Percentiles rank a stretch among this genome's conserved stretches.
Conservation (phyloP, 352 stramenopile genomes). For the Globisporangium okanoganense region DNA sequence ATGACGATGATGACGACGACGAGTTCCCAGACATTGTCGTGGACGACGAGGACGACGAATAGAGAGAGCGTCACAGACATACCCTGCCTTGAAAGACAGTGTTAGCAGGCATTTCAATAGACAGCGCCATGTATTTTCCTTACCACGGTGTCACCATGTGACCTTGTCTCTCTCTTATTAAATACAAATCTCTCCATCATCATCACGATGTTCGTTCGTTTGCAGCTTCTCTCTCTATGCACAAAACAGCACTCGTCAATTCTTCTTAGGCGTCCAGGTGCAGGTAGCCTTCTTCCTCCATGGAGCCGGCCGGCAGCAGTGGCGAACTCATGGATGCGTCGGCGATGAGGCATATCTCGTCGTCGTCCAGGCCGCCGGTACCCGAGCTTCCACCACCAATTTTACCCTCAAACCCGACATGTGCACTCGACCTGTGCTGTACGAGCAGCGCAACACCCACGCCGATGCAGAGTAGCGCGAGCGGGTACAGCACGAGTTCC, state of each 20-base stretch:
- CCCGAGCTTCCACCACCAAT: constrained; percentile 14
- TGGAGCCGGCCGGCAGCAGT: constrained; percentile 37
- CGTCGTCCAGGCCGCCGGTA: constrained; percentile 29
- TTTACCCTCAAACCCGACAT: not conserved
- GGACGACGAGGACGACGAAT: constrained; percentile 60
- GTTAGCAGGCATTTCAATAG: too few species aligned
- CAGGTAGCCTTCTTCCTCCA: constrained; percentile 51
- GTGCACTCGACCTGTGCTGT: constrained; percentile 33
- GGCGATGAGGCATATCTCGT: constrained; percentile 50
- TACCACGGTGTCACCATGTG: not conserved
- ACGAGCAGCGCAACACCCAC: constrained; percentile 68
- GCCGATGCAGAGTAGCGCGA: constrained; percentile 64
- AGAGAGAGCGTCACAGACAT: constrained; percentile 5
- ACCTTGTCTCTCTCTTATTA: constrained; percentile 8
- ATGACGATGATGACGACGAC: constrained; percentile 47
- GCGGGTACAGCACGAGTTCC: constrained; percentile 71
- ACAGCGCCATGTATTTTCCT: not conserved
- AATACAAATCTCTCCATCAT: constrained; percentile 1
- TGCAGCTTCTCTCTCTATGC: not conserved
- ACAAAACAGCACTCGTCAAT: not conserved
- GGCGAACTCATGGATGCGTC: constrained; percentile 68
- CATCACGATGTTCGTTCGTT: not conserved
- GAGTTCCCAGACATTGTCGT: constrained; percentile 84
- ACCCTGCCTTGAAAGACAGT: not conserved
- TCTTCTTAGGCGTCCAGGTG: constrained; percentile 32